These are phyloP conservation scores for Pestalotiopsis sp. DNA, from an alignment of 2,329 filamentous ascomycete genomes.

Conservation along the genomic window DNA sequence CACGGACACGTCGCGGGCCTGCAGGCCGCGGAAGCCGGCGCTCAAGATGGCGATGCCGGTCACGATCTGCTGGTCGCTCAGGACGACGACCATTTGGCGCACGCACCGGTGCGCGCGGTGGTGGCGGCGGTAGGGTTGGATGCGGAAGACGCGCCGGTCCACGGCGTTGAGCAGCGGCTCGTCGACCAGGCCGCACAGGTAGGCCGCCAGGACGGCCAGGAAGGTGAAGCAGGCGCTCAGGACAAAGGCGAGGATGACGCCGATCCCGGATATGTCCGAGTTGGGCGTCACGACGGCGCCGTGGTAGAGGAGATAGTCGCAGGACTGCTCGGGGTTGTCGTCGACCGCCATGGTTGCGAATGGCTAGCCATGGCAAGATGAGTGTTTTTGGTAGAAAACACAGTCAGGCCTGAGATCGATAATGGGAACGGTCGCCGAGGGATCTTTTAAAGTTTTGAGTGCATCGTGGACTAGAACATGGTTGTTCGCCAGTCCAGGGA, in stretches of 20 bases:
- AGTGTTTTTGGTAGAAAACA: too few species aligned
- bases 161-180: slow-evolving; percentile 2
- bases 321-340: neutral
- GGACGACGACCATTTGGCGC: neutral
- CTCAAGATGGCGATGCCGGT: slow-evolving; percentile 15
- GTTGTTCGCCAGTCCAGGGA: neutral
- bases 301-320: slow-evolving; percentile 2
- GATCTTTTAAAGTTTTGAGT: neutral
- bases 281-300: slow-evolving; percentile 2
- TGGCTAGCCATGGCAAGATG: neutral
- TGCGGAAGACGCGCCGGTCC: slow-evolving; percentile 6
- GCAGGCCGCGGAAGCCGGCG: slow-evolving; percentile 11
- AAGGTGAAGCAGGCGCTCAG: slow-evolving; percentile 12
- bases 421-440: neutral
- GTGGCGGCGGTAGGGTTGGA: neutral
- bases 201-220: neutral
- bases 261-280: slow-evolving; percentile 10
- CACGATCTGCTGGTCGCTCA: slow-evolving; percentile 15
- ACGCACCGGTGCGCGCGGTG: neutral
- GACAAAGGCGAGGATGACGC: slow-evolving; percentile 11
- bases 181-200: slow-evolving; percentile 9
- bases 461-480: neutral
- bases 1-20: neutral
- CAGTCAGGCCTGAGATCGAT: neutral
- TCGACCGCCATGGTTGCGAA: neutral